Evolutionary conservation across 2,329 filamentous ascomycete species (phyloP).

Genomic region (Ascomycota sp.): DNA sequence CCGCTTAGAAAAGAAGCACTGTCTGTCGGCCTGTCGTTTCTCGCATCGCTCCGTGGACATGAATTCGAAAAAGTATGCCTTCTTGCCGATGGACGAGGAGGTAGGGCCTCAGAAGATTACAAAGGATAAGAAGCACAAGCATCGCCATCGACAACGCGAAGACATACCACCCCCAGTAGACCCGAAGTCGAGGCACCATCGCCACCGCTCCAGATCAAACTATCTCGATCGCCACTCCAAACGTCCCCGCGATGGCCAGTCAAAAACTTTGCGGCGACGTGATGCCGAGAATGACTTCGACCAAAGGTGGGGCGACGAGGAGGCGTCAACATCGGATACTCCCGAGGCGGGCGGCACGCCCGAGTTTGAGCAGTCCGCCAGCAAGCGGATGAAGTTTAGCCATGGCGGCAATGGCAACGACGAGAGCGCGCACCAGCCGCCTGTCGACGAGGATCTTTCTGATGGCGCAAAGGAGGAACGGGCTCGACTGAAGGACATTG

Average conservation of each 20-base stretch:
- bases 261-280: slow-evolving; percentile 22
- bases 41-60: no score
- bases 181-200: slow-evolving; percentile 9
- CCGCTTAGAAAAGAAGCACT: no score
- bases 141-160: slow-evolving; percentile 17
- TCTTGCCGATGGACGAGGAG: slow-evolving; percentile 46
- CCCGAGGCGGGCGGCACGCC: slow-evolving; percentile 23
- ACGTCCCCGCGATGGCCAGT: slow-evolving; percentile 10
- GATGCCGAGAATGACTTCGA: slow-evolving; percentile 36
- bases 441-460: slow-evolving; percentile 27
- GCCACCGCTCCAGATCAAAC: slow-evolving; percentile 10
- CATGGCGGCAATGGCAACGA: slow-evolving; percentile 18
- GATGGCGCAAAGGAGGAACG: slow-evolving; percentile 37
- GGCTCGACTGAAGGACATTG: slow-evolving; percentile 43
- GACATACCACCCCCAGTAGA: slow-evolving; percentile 10
- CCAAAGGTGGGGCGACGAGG: slow-evolving; percentile 68
- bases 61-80: slow-evolving; percentile 42
- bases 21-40: no score
- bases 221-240: slow-evolving; percentile 11
- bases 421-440: neutral
- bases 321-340: slow-evolving; percentile 25
- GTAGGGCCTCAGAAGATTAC: slow-evolving; percentile 33
- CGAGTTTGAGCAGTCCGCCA: slow-evolving; percentile 47
- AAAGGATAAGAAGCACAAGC: slow-evolving; percentile 25
- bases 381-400: slow-evolving; percentile 47